Percentiles rank a stretch among this genome's conserved stretches.
phyloP scores from a whole-genome alignment of 352 stramenopile genomes.

The Globisporangium paroecandrum region DNA sequence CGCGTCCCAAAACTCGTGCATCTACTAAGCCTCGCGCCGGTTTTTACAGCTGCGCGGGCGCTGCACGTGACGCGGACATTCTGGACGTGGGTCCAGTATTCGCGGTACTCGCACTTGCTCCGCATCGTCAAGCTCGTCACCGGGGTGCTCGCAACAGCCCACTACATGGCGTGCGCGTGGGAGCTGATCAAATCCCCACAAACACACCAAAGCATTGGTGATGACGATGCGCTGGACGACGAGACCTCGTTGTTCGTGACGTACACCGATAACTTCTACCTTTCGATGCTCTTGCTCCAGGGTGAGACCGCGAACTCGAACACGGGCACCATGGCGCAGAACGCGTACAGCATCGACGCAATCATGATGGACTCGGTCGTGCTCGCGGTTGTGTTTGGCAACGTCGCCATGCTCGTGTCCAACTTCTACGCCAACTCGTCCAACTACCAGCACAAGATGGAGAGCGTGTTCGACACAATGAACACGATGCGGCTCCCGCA shows the following conservation, averaged over 20 bases:
- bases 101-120: constrained; percentile 18
- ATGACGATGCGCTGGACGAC: constrained; percentile 12
- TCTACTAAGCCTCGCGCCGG: background rate
- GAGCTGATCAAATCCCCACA: background rate
- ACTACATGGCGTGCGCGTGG: constrained; percentile 19
- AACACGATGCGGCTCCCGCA: constrained; percentile 10
- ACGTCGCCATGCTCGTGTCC: constrained; percentile 56
- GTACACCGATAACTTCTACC: constrained; percentile 12
- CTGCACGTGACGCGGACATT: background rate
- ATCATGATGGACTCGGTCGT: constrained; percentile 45
- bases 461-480: constrained; percentile 11
- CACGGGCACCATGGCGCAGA: constrained; percentile 22
- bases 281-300: constrained; percentile 12
- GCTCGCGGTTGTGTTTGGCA: constrained; percentile 52
- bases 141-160: background rate
- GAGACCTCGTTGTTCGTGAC: background rate
- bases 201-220: background rate
- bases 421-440: constrained; percentile 53
- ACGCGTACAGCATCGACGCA: constrained; percentile 33
- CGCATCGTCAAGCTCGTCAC: constrained; percentile 10
- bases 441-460: constrained; percentile 31
- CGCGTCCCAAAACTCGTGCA: constrained; percentile 9
- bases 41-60: background rate
- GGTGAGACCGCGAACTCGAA: constrained; percentile 5
- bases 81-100: constrained; percentile 15